Evolutionary conservation across 2,329 filamentous ascomycete species (phyloP).

Genomic region (Elsinoe australis): DNA sequence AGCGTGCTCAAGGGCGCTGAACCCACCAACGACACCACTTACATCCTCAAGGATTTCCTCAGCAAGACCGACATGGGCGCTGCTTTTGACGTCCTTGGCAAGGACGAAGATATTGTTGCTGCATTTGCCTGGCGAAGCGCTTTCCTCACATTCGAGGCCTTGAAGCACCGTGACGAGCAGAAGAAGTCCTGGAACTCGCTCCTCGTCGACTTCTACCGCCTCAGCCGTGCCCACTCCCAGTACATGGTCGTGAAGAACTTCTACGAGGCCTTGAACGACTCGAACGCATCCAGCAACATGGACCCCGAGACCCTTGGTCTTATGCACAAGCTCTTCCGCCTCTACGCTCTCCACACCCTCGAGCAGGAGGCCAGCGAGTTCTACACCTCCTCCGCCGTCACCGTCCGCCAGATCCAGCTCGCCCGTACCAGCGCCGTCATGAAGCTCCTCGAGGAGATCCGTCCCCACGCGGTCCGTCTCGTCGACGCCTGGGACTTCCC

Average conservation of each 20-base stretch:
- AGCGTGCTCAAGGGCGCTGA: conserved; percentile 58
- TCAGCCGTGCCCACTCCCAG: conserved; percentile 67
- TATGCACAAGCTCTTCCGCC: conserved; percentile 59
- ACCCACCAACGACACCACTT: conserved; percentile 59
- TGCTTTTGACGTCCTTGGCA: conserved; percentile 65
- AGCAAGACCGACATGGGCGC: conserved; percentile 60
- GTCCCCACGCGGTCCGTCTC: conserved; percentile 63
- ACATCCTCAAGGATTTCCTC: conserved; percentile 58
- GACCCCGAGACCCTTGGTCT: conserved; percentile 51
- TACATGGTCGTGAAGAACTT: conserved; percentile 75
- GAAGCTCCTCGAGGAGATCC: conserved; percentile 61
- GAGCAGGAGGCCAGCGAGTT: conserved; percentile 65
- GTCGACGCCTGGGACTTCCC: conserved; percentile 71
- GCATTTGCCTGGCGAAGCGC: conserved; percentile 70
- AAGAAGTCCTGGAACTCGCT: conserved; percentile 72
- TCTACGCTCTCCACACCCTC: conserved; percentile 58
- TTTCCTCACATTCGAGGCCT: conserved; percentile 66
- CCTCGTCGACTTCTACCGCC: conserved; percentile 69
- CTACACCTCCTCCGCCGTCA: conserved; percentile 61
- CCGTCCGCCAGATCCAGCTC: conserved; percentile 64
- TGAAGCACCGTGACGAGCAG: conserved; percentile 65
- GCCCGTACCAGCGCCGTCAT: conserved; percentile 60
- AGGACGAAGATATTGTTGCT: conserved; percentile 61
- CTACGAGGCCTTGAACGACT: conserved; percentile 58
- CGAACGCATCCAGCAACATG: conserved; percentile 45